These are phyloP conservation scores for Echium plantagineum DNA, from an alignment of 257 asterid species.

Conservation along the genomic window DNA sequence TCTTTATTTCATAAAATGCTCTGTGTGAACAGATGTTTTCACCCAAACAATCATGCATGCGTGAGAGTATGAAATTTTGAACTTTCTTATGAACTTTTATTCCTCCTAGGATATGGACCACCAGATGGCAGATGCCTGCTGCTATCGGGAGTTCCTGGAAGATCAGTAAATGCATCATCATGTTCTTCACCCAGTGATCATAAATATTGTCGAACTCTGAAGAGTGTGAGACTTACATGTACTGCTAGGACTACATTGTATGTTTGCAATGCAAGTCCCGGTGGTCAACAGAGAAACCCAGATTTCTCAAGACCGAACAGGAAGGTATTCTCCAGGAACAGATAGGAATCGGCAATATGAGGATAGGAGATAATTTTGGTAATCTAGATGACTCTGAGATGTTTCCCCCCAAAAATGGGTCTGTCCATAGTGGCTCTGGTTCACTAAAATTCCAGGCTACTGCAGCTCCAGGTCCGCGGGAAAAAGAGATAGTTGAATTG, in stretches of 20 bases:
- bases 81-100: slow-evolving; percentile 4
- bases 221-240: slow-evolving; percentile 28
- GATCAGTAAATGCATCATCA: slow-evolving; percentile 36
- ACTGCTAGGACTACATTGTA: slow-evolving; percentile 26
- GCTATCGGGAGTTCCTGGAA: slow-evolving; percentile 46
- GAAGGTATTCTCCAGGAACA: slow-evolving; percentile 50
- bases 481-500: slow-evolving; percentile 81
- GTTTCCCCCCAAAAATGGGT: slow-evolving; percentile 62
- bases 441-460: slow-evolving; percentile 54
- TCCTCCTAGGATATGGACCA: slow-evolving; percentile 49
- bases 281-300: slow-evolving; percentile 53
- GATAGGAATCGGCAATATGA: slow-evolving; percentile 59
- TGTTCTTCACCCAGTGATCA: slow-evolving; percentile 25
- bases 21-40: background rate
- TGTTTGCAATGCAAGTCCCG: slow-evolving; percentile 51
- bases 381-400: slow-evolving; percentile 56
- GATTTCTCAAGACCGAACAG: slow-evolving; percentile 65
- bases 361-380: slow-evolving; percentile 45
- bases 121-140: slow-evolving; percentile 48
- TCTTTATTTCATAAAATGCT: too few relatives aligned
- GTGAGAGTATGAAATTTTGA: background rate
- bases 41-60: background rate
- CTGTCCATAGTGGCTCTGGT: slow-evolving; percentile 39
- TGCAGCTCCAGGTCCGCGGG: slow-evolving; percentile 74
- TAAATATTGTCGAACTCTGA: slow-evolving; percentile 27